A percentile compares a stretch with the other conserved stretches of the same genome.
Conservation (phyloP, 2,329 filamentous ascomycete genomes). For the Cercospora brassicicola region DNA sequence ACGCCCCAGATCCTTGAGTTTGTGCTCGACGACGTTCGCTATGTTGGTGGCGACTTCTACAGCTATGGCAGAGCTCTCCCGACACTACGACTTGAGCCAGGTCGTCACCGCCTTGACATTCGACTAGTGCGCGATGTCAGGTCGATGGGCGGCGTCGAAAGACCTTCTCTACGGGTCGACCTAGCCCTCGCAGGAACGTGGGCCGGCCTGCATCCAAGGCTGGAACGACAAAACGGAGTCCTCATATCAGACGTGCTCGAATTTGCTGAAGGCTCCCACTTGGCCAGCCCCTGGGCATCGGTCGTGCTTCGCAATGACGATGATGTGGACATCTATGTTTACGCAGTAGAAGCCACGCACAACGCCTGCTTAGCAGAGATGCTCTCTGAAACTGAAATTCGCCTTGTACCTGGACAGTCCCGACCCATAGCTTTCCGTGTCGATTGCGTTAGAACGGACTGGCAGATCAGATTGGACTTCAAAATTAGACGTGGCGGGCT, state of each 20-base stretch:
- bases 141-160: constrained; percentile 54
- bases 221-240: constrained; percentile 28
- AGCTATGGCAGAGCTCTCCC: constrained; percentile 52
- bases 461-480: constrained; percentile 21
- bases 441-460: constrained; percentile 25
- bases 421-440: constrained; percentile 44
- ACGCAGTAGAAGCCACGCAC: constrained; percentile 19
- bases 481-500: constrained; percentile 19
- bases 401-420: constrained; percentile 44
- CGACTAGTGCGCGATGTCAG: constrained; percentile 59
- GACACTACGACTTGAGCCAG: constrained; percentile 52
- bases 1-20: constrained; percentile 55
- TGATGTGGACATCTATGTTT: constrained; percentile 25
- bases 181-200: constrained; percentile 39
- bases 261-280: constrained; percentile 39
- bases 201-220: constrained; percentile 33
- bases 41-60: constrained; percentile 61
- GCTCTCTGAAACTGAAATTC: constrained; percentile 16
- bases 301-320: constrained; percentile 50
- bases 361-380: constrained; percentile 26
- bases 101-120: constrained; percentile 54
- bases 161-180: constrained; percentile 48
- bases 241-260: constrained; percentile 55
- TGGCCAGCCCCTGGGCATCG: constrained; percentile 53
- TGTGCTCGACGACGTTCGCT: constrained; percentile 53